phyloP scores from a whole-genome alignment of 225 moss, liverwort and hornwort species.

The Lunularia cruciata region DNA sequence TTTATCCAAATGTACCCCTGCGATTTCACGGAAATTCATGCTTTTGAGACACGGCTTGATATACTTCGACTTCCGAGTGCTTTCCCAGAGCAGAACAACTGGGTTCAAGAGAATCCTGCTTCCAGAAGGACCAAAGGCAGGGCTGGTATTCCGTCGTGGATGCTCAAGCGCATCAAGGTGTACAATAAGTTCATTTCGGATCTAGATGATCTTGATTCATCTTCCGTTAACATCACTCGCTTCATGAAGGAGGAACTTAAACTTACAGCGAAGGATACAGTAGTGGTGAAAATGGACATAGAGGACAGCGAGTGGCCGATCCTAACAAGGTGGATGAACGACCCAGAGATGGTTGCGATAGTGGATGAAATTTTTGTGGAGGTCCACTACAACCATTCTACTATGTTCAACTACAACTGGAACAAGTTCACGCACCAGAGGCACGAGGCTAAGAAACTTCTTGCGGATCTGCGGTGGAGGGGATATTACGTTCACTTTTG shows the following conservation, averaged over 20 bases:
- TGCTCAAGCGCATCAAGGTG: slow-evolving; percentile 66
- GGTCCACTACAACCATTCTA: slow-evolving; percentile 68
- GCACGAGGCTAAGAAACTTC: slow-evolving; percentile 58
- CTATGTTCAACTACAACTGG: slow-evolving; percentile 74
- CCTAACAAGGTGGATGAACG: slow-evolving; percentile 57
- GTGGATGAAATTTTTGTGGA: slow-evolving; percentile 92
- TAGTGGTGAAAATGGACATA: slow-evolving; percentile 94
- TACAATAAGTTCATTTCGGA: slow-evolving; percentile 63
- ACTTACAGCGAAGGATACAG: slow-evolving; percentile 55
- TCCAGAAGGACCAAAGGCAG: slow-evolving; percentile 44
- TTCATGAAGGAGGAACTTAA: slow-evolving; percentile 73
- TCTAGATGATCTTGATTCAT: slow-evolving; percentile 35
- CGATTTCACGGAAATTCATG: slow-evolving; percentile 88
- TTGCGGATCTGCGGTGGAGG: slow-evolving; percentile 66
- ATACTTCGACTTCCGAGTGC: slow-evolving; percentile 51
- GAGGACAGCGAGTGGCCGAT: slow-evolving; percentile 87
- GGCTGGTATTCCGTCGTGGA: slow-evolving; percentile 68
- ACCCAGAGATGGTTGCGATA: slow-evolving; percentile 67
- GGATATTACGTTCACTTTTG: slow-evolving; percentile 86
- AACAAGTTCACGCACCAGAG: slow-evolving; percentile 44
- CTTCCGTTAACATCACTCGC: slow-evolving; percentile 68
- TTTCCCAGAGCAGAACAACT: slow-evolving; percentile 49
- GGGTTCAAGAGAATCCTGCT: slow-evolving; percentile 32
- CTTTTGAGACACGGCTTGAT: slow-evolving; percentile 51
- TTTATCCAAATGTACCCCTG: slow-evolving; percentile 87